Conservation (phyloP, 2,329 filamentous ascomycete genomes). For the Ophiostoma fasciatum region DNA sequence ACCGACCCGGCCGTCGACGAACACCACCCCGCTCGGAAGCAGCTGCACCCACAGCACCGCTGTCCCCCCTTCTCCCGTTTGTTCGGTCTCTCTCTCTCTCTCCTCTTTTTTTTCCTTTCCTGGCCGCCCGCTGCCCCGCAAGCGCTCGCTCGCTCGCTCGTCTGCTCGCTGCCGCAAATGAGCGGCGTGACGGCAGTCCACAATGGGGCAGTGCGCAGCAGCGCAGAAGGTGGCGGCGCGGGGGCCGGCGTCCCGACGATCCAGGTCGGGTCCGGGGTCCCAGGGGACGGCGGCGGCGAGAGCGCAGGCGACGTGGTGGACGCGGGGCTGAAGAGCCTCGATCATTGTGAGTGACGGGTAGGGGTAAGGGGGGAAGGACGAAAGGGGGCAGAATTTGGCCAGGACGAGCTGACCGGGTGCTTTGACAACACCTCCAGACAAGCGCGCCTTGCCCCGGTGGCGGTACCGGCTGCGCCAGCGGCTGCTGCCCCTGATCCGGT, state of each 20-base stretch:
- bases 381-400: too few species aligned
- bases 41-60: too few species aligned
- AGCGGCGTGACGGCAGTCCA: background rate
- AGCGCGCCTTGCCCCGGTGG: constrained; percentile 71
- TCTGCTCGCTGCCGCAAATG: background rate
- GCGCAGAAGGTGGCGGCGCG: background rate
- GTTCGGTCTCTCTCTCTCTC: background rate
- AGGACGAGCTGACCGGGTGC: too few species aligned
- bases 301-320: constrained; percentile 36
- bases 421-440: too few species aligned
- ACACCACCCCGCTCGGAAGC: too few species aligned
- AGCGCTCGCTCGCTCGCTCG: too few species aligned
- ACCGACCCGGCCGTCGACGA: too few species aligned
- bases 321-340: constrained; percentile 65
- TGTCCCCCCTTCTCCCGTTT: too few species aligned
- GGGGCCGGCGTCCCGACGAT: constrained; percentile 31
- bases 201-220: constrained; percentile 1
- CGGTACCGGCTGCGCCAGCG: constrained; percentile 70
- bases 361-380: too few species aligned
- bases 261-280: constrained; percentile 18
- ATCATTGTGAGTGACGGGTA: constrained; percentile 63
- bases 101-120: background rate
- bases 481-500: constrained; percentile 74
- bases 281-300: constrained; percentile 12
- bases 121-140: too few species aligned